Evolutionary conservation across 306 rosid species (phyloP).

Genomic region (Pyrus pyrifolia): DNA sequence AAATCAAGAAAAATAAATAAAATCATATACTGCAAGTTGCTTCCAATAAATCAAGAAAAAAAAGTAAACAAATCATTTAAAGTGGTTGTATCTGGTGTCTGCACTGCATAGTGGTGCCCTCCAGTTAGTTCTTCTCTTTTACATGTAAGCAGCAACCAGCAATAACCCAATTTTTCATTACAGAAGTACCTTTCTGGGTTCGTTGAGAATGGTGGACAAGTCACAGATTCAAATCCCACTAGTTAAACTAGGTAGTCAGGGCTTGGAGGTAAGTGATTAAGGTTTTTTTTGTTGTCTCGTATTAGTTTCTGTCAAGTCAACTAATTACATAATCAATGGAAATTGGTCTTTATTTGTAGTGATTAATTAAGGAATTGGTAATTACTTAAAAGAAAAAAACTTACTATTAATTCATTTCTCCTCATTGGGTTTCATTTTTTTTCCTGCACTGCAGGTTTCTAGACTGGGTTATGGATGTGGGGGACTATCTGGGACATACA

Average conservation of each 20-base stretch:
- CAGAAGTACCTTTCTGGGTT: background rate
- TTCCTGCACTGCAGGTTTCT: slow-evolving; percentile 49
- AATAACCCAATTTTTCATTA: background rate
- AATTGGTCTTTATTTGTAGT: no score
- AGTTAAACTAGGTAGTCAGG: slow-evolving; percentile 71
- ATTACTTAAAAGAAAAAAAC: background rate
- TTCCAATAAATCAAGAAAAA: background rate
- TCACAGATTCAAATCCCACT: slow-evolving; percentile 34
- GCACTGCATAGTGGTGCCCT: background rate
- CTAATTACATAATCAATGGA: background rate
- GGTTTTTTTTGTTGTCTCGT: background rate
- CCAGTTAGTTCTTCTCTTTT: background rate
- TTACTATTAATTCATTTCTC: background rate
- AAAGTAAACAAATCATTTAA: background rate
- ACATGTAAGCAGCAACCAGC: no score
- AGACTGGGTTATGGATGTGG: slow-evolving; percentile 82
- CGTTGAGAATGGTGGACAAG: slow-evolving; percentile 32
- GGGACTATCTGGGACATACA: slow-evolving; percentile 59
- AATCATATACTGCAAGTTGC: background rate
- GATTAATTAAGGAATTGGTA: background rate
- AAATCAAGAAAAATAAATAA: background rate
- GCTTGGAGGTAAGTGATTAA: slow-evolving; percentile 48
- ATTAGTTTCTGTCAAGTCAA: background rate
- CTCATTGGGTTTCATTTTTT: background rate
- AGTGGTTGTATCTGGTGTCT: background rate